These are phyloP conservation scores for Pseudisothecium myosuroides DNA, from an alignment of 225 moss, liverwort and hornwort genomes.

Conservation along the genomic window DNA sequence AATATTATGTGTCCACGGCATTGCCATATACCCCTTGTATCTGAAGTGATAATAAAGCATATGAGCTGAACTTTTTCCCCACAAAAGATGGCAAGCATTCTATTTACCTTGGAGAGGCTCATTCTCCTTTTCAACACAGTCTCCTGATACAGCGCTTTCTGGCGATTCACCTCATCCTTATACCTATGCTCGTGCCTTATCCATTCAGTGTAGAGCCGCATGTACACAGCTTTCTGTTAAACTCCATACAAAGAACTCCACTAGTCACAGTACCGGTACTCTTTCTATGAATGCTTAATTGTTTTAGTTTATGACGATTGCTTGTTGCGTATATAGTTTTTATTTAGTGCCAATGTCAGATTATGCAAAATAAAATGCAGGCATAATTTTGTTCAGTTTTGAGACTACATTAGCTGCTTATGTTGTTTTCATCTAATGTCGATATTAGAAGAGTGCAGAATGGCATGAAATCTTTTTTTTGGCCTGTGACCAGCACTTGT, in stretches of 20 bases:
- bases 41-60: not conserved
- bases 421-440: not conserved
- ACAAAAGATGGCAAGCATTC: not conserved
- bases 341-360: not conserved
- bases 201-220: conserved; percentile 87
- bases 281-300: not conserved
- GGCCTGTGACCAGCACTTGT: not conserved
- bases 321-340: not conserved
- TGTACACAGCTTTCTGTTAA: conserved; percentile 76
- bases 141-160: conserved; percentile 54
- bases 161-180: conserved; percentile 50
- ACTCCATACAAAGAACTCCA: not conserved
- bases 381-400: not conserved
- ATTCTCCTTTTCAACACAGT: conserved; percentile 55
- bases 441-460: not conserved
- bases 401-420: not conserved
- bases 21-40: not conserved
- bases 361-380: not conserved
- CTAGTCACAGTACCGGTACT: not conserved
- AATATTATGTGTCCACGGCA: not conserved
- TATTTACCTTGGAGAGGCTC: conserved; percentile 63
- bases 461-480: not conserved
- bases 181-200: conserved; percentile 60
- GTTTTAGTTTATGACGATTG: not conserved
- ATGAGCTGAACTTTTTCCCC: not conserved